Conservation (phyloP, 2,329 filamentous ascomycete species). For the Beauveria bassiana region DNA sequence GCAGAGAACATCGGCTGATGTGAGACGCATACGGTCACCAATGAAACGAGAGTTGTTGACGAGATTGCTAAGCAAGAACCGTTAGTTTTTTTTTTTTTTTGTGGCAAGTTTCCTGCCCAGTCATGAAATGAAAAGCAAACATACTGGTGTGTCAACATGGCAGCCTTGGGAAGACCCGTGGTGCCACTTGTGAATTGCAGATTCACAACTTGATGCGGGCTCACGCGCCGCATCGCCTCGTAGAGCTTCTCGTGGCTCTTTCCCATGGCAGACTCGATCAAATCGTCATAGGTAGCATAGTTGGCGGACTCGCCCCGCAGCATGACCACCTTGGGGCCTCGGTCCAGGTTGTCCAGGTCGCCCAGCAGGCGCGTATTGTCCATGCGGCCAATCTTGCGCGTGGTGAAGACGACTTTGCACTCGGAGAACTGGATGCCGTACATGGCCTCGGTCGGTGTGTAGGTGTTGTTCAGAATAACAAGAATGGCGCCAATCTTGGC, state of each 20-base stretch:
- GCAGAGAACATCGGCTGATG: constrained; percentile 60
- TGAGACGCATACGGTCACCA: constrained; percentile 66
- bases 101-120: background rate
- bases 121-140: constrained; percentile 14
- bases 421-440: constrained; percentile 65
- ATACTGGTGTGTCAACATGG: constrained; percentile 66
- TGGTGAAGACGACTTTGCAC: constrained; percentile 68
- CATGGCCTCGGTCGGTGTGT: constrained; percentile 64
- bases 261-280: constrained; percentile 44
- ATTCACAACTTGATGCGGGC: constrained; percentile 62
- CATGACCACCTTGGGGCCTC: constrained; percentile 48
- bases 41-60: constrained; percentile 63
- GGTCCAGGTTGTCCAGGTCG: constrained; percentile 39
- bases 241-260: constrained; percentile 44
- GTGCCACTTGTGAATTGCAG: constrained; percentile 72
- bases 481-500: constrained; percentile 60
- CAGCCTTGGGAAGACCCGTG: constrained; percentile 64
- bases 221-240: constrained; percentile 45
- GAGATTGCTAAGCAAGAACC: constrained; percentile 37
- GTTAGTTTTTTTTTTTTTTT: constrained; percentile 1
- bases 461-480: constrained; percentile 77
- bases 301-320: constrained; percentile 45
- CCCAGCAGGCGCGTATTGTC: constrained; percentile 54
- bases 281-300: constrained; percentile 52
- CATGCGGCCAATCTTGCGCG: constrained; percentile 57